Conservation (phyloP, 345 rosid species). For the Garcia nutans region DNA sequence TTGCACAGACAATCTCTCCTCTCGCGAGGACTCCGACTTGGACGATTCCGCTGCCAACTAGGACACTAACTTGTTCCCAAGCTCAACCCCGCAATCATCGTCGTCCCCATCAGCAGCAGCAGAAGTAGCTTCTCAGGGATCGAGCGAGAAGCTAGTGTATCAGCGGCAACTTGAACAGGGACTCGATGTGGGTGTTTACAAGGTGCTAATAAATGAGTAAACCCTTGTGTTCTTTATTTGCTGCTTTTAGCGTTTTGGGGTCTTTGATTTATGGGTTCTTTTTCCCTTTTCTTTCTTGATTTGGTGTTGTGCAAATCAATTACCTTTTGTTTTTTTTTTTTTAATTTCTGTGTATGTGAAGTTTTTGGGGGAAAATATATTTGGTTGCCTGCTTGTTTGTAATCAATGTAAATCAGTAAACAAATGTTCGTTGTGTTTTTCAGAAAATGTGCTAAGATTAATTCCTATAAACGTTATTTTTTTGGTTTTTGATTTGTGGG, state of each 20-base stretch:
- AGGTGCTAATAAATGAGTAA: slow-evolving; percentile 35
- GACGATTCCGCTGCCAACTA: slow-evolving; percentile 36
- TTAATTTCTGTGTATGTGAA: too few relatives aligned
- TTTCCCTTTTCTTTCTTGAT: too few relatives aligned
- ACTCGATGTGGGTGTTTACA: slow-evolving; percentile 72
- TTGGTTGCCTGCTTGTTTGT: neutral
- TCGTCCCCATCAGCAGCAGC: slow-evolving; percentile 5
- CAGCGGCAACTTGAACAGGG: slow-evolving; percentile 71
- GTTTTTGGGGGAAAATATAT: neutral
- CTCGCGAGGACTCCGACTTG: slow-evolving; percentile 23
- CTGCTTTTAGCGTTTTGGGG: neutral
- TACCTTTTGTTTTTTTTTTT: too few relatives aligned
- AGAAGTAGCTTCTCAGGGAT: slow-evolving; percentile 8
- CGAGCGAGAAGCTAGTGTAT: slow-evolving; percentile 34
- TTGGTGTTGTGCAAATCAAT: neutral
- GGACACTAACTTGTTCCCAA: slow-evolving; percentile 35
- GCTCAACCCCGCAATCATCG: slow-evolving; percentile 20
- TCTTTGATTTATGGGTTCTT: neutral
- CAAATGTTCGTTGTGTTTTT: too few relatives aligned
- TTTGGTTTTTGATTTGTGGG: neutral
- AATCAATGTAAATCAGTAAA: too few relatives aligned
- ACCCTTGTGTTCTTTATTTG: neutral
- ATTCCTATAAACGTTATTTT: neutral
- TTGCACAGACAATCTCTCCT: slow-evolving; percentile 42
- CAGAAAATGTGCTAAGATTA: neutral